Conservation (phyloP, 768 basidiomycete genomes). For the Cyathus striatus region DNA sequence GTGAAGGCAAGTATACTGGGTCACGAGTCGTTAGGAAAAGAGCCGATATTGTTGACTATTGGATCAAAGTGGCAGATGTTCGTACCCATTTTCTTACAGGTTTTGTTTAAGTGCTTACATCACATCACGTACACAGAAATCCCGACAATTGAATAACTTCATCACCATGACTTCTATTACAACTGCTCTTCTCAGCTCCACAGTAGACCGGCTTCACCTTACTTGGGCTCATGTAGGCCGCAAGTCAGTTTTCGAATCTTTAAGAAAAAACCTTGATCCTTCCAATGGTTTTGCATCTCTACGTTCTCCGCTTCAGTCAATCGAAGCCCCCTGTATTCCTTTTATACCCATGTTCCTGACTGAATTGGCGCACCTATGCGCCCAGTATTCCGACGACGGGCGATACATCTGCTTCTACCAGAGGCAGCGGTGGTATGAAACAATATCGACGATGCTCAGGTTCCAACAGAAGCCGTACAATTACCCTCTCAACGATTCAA, state of each 20-base stretch:
- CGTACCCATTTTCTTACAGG: constrained; percentile 11
- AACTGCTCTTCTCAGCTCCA: constrained; percentile 55
- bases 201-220: constrained; percentile 49
- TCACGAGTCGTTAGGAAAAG: constrained; percentile 43
- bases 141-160: constrained; percentile 57
- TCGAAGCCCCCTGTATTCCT: constrained; percentile 61
- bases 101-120: constrained; percentile 3
- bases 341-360: constrained; percentile 61
- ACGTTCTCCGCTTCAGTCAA: constrained; percentile 35
- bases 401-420: constrained; percentile 46
- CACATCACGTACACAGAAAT: constrained; percentile 55
- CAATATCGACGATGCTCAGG: constrained; percentile 48
- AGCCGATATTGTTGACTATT: constrained; percentile 59
- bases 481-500: constrained; percentile 39
- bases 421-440: constrained; percentile 52
- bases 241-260: constrained; percentile 42
- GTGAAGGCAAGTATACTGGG: constrained; percentile 59
- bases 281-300: constrained; percentile 53
- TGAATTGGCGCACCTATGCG: constrained; percentile 51
- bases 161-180: constrained; percentile 65
- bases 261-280: constrained; percentile 56
- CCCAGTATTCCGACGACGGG: constrained; percentile 40
- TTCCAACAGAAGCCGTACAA: constrained; percentile 50
- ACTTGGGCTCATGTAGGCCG: constrained; percentile 65
- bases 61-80: constrained; percentile 79